Conservation (phyloP, 23 red algal genomes). For the Agarophyton chilense region DNA sequence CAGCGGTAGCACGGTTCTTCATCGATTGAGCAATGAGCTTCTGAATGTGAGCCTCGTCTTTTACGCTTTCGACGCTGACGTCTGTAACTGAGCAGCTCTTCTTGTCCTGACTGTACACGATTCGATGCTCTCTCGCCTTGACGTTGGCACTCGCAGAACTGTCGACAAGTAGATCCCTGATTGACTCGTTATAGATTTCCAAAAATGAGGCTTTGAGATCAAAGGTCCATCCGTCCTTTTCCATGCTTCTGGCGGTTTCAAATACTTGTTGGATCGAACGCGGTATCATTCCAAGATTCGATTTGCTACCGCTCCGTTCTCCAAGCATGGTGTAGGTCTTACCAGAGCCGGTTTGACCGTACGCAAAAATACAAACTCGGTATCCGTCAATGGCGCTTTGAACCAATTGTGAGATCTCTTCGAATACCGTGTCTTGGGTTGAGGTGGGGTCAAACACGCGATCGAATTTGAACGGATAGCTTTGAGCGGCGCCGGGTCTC, state of each 20-base stretch:
- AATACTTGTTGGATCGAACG: constrained; percentile 87
- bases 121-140: constrained; percentile 22
- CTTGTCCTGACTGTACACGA: constrained; percentile 43
- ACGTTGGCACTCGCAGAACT: neutral
- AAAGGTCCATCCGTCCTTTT: constrained; percentile 88
- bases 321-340: constrained; percentile 99
- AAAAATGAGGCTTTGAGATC: constrained; percentile 88
- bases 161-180: constrained; percentile 88
- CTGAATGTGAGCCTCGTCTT: constrained; percentile 57
- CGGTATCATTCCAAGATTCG: constrained; percentile 92
- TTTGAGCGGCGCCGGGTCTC: neutral
- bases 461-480: constrained; percentile 90
- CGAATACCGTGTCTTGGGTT: constrained; percentile 85
- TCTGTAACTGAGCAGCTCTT: constrained; percentile 75
- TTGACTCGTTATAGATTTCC: constrained; percentile 98
- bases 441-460: constrained; percentile 82
- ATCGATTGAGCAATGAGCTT: constrained; percentile 69
- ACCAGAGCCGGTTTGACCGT: constrained; percentile 97
- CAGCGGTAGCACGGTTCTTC: constrained; percentile 86
- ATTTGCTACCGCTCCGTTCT: constrained; percentile 1
- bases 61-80: constrained; percentile 62
- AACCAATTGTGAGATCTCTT: constrained; percentile 96
- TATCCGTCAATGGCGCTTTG: constrained; percentile 98
- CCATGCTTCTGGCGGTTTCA: constrained; percentile 62
- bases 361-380: constrained; percentile 96